phyloP scores from a whole-genome alignment of 352 stramenopile genomes.

The Pythium phragmiticola region DNA sequence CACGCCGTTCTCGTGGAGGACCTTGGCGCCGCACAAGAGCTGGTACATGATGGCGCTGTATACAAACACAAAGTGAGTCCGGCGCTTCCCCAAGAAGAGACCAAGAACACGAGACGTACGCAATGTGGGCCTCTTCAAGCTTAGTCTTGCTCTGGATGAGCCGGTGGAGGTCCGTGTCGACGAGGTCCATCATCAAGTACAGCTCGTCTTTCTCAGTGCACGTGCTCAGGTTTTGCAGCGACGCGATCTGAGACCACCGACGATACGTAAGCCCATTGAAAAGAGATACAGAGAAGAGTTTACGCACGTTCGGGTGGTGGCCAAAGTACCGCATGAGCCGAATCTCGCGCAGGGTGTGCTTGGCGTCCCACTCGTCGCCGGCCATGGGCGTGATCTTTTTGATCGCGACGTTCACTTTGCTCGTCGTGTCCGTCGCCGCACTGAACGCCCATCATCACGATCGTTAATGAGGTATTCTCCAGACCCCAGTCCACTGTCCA shows the following conservation, averaged over 20 bases:
- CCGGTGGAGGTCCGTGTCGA: conserved; percentile 91
- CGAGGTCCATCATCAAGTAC: conserved; percentile 95
- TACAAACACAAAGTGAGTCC: conserved; percentile 1
- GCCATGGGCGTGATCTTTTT: conserved; percentile 94
- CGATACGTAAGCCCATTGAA: background rate
- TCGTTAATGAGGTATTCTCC: no score
- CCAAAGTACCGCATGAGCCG: conserved; percentile 90
- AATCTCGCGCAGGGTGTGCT: conserved; percentile 91
- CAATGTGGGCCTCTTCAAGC: conserved; percentile 74
- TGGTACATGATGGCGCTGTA: conserved; percentile 93
- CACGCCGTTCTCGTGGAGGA: conserved; percentile 89
- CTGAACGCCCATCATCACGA: conserved; percentile 23
- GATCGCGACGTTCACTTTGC: conserved; percentile 86
- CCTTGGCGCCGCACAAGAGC: conserved; percentile 87
- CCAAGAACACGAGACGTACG: conserved; percentile 46
- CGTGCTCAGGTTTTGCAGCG: conserved; percentile 78
- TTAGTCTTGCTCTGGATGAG: conserved; percentile 90
- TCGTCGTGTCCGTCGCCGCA: conserved; percentile 67
- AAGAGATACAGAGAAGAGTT: background rate
- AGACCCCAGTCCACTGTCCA: background rate
- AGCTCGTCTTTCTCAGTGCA: conserved; percentile 90
- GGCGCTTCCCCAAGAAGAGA: background rate
- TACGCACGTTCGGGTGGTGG: conserved; percentile 82
- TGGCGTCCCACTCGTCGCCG: conserved; percentile 86
- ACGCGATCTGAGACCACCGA: conserved; percentile 48